phyloP scores from a whole-genome alignment of 1,284 basidiomycete genomes.

The Ceratobasidium sp. region DNA sequence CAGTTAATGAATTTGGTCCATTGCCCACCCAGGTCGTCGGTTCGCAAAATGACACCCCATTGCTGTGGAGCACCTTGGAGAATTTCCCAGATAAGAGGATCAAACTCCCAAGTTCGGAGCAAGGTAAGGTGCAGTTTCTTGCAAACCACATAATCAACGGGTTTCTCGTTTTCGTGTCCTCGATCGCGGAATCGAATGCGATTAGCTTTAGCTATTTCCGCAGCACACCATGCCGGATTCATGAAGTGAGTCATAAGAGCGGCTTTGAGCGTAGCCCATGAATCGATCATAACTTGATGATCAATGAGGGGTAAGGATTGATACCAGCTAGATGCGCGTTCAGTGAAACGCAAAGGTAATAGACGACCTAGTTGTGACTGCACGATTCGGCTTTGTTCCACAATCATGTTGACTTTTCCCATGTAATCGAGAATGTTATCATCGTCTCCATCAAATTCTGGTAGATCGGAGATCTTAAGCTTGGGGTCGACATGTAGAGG shows the following conservation, averaged over 20 bases:
- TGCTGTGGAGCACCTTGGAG: conserved; percentile 52
- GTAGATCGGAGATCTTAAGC: not conserved
- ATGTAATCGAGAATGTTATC: conserved; percentile 3
- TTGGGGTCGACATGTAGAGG: conserved; percentile 48
- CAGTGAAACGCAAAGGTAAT: not conserved
- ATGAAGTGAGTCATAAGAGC: conserved; percentile 23
- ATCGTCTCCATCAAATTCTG: conserved; percentile 19
- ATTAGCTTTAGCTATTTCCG: conserved; percentile 3
- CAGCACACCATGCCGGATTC: not conserved
- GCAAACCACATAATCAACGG: conserved; percentile 12
- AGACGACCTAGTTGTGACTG: conserved; percentile 3
- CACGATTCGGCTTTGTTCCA: not conserved
- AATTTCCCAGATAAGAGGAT: conserved; percentile 49
- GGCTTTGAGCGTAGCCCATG: conserved; percentile 24
- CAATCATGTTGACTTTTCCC: not conserved
- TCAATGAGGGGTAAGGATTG: not conserved
- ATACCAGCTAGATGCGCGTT: not conserved
- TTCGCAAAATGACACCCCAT: conserved; percentile 52
- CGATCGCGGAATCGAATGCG: not conserved
- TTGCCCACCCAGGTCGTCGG: conserved; percentile 43
- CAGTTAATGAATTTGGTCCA: conserved; percentile 49
- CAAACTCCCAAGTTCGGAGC: too few species aligned
- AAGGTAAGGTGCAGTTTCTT: conserved; percentile 17
- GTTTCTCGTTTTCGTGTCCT: not conserved
- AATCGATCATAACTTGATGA: not conserved